Evolutionary conservation across 257 asterid genomes (phyloP).

Genomic region (Euphrasia confusa): DNA sequence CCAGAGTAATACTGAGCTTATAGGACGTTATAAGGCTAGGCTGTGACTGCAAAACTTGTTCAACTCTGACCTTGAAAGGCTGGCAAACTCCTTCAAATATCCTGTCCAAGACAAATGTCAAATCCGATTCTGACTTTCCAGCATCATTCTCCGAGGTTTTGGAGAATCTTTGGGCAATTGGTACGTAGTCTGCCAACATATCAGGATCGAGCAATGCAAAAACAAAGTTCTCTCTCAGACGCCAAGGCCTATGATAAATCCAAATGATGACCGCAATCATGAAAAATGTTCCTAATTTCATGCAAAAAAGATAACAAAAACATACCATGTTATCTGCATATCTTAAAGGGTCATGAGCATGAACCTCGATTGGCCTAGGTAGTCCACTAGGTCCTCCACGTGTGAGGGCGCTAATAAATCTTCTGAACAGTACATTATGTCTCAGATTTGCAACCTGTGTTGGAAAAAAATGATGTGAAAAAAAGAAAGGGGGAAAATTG

Average conservation of each 20-base stretch:
- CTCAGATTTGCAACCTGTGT: conserved; percentile 93
- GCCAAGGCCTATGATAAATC: conserved; percentile 70
- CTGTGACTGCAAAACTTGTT: conserved; percentile 96
- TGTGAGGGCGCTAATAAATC: conserved; percentile 97
- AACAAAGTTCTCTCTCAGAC: conserved; percentile 94
- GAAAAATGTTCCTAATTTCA: neutral
- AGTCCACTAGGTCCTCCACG: conserved; percentile 99
- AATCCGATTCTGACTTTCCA: conserved; percentile 68
- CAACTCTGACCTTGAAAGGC: conserved; percentile 98
- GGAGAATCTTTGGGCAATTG: conserved; percentile 54
- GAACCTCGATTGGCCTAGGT: conserved; percentile 98
- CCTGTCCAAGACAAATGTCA: conserved; percentile 88
- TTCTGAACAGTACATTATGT: conserved; percentile 93
- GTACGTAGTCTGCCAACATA: conserved; percentile 55
- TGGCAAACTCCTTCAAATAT: conserved; percentile 97
- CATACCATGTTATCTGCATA: conserved; percentile 90
- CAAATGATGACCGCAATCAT: conserved; percentile 12
- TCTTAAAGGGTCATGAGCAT: conserved; percentile 97
- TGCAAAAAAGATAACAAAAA: conserved; percentile 1
- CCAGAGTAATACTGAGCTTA: conserved; percentile 86
- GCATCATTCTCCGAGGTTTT: conserved; percentile 46
- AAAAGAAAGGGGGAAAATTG: conserved; percentile 2
- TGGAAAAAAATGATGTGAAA: conserved; percentile 2
- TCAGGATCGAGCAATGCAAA: conserved; percentile 90
- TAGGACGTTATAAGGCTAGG: conserved; percentile 79